These are phyloP conservation scores for Cadophora sp. DNA, from an alignment of 2,329 filamentous ascomycete genomes.

Conservation along the genomic window DNA sequence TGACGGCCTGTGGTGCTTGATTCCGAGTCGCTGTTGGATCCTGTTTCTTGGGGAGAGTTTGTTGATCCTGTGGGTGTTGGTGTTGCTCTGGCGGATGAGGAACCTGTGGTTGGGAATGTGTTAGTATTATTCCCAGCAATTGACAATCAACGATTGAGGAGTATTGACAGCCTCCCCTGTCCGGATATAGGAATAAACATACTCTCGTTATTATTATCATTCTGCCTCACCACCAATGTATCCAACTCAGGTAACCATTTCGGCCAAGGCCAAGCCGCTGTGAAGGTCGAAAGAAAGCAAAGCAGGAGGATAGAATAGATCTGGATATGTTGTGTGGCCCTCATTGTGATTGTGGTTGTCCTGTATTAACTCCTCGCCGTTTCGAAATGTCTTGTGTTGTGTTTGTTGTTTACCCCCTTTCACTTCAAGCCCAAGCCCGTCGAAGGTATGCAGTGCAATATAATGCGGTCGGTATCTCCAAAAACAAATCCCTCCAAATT, in stretches of 20 bases:
- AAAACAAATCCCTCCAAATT: constrained; percentile 6
- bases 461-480: background rate
- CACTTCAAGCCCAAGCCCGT: background rate
- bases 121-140: background rate
- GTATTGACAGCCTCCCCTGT: background rate
- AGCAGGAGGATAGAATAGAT: constrained; percentile 59
- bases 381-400: background rate
- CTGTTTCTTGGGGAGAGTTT: constrained; percentile 17
- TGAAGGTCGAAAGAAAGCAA: constrained; percentile 51
- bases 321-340: constrained; percentile 54
- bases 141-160: background rate
- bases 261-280: constrained; percentile 60
- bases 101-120: constrained; percentile 7
- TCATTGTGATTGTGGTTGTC: constrained; percentile 52
- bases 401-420: constrained; percentile 35
- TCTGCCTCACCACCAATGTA: constrained; percentile 57
- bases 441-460: background rate
- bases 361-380: background rate
- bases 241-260: constrained; percentile 61
- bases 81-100: background rate
- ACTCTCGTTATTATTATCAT: constrained; percentile 45
- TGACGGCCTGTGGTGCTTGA: constrained; percentile 12
- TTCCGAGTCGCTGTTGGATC: constrained; percentile 5
- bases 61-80: constrained; percentile 7
- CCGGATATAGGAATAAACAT: background rate